Evolutionary conservation across 805 yeast species (phyloP), one percentile per base, ranked within the genome.

Genomic region (Tetrapisispora iriomotensis): DNA sequence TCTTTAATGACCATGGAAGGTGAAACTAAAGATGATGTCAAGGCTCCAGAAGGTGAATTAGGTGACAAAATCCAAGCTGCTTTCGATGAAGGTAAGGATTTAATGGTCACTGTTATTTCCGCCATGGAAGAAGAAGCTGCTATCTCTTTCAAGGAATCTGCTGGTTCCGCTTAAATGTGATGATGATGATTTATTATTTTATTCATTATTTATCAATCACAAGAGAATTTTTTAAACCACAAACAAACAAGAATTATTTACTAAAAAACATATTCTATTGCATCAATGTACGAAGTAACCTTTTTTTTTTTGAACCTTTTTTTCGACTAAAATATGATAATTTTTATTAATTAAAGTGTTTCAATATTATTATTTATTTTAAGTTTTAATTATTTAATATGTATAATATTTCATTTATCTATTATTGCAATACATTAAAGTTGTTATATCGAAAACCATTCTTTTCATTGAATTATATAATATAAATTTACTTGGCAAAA

Each of bases 41-140:
- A 82, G 76, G 77, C 83, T 53, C 97, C 98, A 74, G 97, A 92
- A 51, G 95, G 95, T 65, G 97, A 92, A 67, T 72, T 92, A 60
- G 98, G 98, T 74, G 92, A 84, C 61, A 76, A 79, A 71, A 65
- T 92, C 67, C 92, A 84, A 75, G 61, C 82, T 51, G 95, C 87
- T 58, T 92, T 86, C 70, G 96, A 92, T 62, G 96, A 86, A 50
- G 97, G 96, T 71, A 92, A 90, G 80, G 98, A 92, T 67, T 79
- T 92, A 67, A 72, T 84, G 64, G 95, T 92, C 62, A 87, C 98
- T 64, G 83, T 92, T 74, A 83, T 92, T 71, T 71, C 95, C 54
- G 94, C 98, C 60, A 92, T 92, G 98, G 94, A 86, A 70, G 98
- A 92, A 79, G 98, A 92, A 78, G 96, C 97, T 67, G 94, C 95